A percentile compares a stretch with the other conserved stretches of the same genome.
These are phyloP conservation scores for Letharia columbiana DNA, from an alignment of 495 filamentous ascomycete species.

Conservation along the genomic window DNA sequence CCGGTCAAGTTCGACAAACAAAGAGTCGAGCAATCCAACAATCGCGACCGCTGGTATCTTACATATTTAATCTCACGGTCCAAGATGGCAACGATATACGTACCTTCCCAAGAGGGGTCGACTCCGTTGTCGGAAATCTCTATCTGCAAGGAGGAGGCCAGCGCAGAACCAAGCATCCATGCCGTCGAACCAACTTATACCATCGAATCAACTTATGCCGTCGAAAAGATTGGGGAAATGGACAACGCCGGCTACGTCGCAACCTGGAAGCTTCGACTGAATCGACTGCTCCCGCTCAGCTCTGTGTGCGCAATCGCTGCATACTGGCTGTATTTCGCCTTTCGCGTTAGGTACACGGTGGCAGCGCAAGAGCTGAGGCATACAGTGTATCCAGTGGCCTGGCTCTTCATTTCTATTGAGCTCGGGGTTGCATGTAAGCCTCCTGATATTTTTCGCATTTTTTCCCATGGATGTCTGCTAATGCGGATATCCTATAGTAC, in stretches of 20 bases:
- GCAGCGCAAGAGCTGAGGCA: conserved; percentile 5
- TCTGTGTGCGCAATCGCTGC: not conserved
- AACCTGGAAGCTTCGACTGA: not conserved
- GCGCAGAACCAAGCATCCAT: not conserved
- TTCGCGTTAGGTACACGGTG: conserved; percentile 5
- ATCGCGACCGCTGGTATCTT: not conserved
- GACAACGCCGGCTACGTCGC: not conserved
- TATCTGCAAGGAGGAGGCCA: not conserved
- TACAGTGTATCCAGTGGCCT: conserved; percentile 11
- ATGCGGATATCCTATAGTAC: conserved; percentile 28
- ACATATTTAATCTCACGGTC: not conserved
- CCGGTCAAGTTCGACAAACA: not conserved
- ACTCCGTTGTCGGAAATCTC: not conserved
- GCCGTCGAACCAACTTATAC: not conserved
- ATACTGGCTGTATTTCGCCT: conserved; percentile 3
- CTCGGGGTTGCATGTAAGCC: conserved; percentile 20
- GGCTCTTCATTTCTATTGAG: conserved; percentile 8
- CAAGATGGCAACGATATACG: not conserved
- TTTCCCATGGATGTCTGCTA: not conserved
- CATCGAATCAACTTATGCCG: not conserved
- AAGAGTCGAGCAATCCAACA: not conserved
- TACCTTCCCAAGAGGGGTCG: not conserved
- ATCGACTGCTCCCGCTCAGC: not conserved
- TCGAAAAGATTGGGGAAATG: not conserved
- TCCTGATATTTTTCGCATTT: conserved; percentile 13